phyloP scores from a whole-genome alignment of 2,329 filamentous ascomycete species.

The Penicillium sp. region DNA sequence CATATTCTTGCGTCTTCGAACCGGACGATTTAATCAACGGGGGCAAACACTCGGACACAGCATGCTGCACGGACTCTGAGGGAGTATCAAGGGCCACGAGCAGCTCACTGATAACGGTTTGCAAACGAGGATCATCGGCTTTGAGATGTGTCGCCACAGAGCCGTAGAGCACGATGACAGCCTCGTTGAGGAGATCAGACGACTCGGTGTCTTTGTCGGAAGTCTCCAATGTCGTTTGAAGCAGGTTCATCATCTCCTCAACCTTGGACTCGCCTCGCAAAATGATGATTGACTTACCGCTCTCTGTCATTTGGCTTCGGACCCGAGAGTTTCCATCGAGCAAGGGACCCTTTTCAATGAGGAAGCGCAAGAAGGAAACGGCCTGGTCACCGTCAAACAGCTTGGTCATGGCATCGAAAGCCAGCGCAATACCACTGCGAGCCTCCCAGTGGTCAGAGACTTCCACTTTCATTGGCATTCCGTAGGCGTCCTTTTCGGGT shows the following conservation, averaged over 20 bases:
- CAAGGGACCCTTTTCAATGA: conserved; percentile 83
- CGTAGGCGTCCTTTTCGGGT: conserved; percentile 84
- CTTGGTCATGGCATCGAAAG: conserved; percentile 75
- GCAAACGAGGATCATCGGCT: conserved; percentile 79
- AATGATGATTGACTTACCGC: conserved; percentile 76
- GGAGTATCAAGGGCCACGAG: conserved; percentile 86
- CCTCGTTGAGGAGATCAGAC: conserved; percentile 89
- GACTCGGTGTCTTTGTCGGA: conserved; percentile 77
- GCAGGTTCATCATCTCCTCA: conserved; percentile 85
- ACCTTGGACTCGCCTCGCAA: conserved; percentile 76
- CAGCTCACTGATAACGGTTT: conserved; percentile 80
- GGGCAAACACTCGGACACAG: conserved; percentile 88
- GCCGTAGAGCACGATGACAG: conserved; percentile 95
- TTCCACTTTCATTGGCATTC: conserved; percentile 88
- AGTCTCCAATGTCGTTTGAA: conserved; percentile 81
- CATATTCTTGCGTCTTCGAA: conserved; percentile 73
- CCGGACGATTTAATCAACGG: conserved; percentile 79
- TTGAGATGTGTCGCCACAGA: conserved; percentile 84
- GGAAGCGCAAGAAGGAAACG: conserved; percentile 74
- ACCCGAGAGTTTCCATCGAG: conserved; percentile 75
- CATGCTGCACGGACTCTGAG: conserved; percentile 94
- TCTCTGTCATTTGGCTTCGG: conserved; percentile 85
- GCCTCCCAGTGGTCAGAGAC: conserved; percentile 86
- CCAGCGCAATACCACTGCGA: conserved; percentile 80
- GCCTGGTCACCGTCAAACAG: conserved; percentile 66